A percentile compares a stretch with the other conserved stretches of the same genome.
Evolutionary conservation across 306 rosid genomes (phyloP).

Genomic region (Mucuna pruriens): DNA sequence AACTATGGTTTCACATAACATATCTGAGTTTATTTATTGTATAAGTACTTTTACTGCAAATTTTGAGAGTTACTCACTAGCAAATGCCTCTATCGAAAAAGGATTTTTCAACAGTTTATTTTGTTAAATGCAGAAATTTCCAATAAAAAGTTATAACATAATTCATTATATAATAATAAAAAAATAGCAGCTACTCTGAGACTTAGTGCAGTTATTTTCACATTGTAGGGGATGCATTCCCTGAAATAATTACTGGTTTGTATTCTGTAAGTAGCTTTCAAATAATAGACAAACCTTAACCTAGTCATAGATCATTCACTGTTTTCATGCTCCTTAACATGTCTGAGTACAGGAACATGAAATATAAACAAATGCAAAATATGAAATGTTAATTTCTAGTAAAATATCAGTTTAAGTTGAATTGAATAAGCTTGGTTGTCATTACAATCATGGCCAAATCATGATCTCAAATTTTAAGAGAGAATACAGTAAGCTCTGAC

Average conservation of each 20-base stretch:
- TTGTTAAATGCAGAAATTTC: background rate
- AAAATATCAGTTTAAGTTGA: slow-evolving; percentile 26
- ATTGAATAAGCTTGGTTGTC: slow-evolving; percentile 44
- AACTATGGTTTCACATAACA: no score
- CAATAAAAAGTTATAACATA: no score
- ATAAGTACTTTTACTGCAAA: no score
- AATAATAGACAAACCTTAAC: slow-evolving; percentile 15
- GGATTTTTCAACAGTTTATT: background rate
- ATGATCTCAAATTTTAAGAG: slow-evolving; percentile 36
- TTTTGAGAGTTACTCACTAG: background rate
- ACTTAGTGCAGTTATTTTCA: no score
- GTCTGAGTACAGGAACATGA: slow-evolving; percentile 9
- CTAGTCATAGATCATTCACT: background rate
- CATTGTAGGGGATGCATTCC: no score
- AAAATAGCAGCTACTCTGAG: no score
- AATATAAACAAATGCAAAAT: background rate
- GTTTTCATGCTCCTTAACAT: slow-evolving; percentile 13
- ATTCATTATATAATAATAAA: no score
- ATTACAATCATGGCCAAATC: slow-evolving; percentile 50
- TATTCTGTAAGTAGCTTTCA: no score
- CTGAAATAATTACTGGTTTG: no score
- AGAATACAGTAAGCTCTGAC: slow-evolving; percentile 32
- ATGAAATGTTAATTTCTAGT: background rate
- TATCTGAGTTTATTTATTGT: no score
- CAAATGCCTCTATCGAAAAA: background rate